These are phyloP conservation scores for Gaillardinia entomophila DNA, from an alignment of 805 yeast genomes.

Conservation along the genomic window DNA sequence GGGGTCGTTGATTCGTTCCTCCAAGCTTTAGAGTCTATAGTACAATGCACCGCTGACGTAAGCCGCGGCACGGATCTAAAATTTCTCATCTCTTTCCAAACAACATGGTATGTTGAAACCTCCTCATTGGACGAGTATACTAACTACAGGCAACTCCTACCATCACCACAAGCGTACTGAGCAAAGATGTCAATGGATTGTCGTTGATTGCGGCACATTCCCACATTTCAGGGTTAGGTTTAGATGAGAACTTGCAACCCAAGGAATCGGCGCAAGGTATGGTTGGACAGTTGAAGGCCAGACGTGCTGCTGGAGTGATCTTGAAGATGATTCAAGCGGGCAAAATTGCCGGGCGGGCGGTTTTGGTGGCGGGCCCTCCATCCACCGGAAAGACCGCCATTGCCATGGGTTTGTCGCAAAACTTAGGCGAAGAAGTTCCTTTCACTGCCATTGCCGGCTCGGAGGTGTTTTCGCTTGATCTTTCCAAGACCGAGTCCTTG, in stretches of 20 bases:
- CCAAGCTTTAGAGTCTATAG: conserved; percentile 11
- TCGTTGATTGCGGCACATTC: conserved; percentile 96
- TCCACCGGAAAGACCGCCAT: conserved; percentile 98
- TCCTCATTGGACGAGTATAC: too few relatives aligned
- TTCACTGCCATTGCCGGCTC: conserved; percentile 94
- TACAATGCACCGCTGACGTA: conserved; percentile 29
- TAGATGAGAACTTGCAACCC: conserved; percentile 86
- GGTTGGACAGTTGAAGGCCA: conserved; percentile 95
- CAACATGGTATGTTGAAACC: not conserved
- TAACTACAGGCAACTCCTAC: conserved; percentile 12
- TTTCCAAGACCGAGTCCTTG: conserved; percentile 91
- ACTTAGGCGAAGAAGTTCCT: conserved; percentile 75
- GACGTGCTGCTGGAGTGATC: conserved; percentile 93
- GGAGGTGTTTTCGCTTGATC: conserved; percentile 86
- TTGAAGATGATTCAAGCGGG: conserved; percentile 92
- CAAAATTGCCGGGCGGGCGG: conserved; percentile 94
- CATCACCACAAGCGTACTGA: conserved; percentile 26
- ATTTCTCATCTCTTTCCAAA: not conserved
- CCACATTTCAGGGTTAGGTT: conserved; percentile 94
- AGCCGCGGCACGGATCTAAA: conserved; percentile 44
- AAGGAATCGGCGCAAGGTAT: conserved; percentile 79
- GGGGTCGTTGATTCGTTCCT: conserved; percentile 20
- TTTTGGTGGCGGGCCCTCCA: conserved; percentile 95
- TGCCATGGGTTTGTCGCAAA: conserved; percentile 87
- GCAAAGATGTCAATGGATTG: conserved; percentile 38